Evolutionary conservation across 169 alveolate species (phyloP).

Genomic region (Eimeria sp.): DNA sequence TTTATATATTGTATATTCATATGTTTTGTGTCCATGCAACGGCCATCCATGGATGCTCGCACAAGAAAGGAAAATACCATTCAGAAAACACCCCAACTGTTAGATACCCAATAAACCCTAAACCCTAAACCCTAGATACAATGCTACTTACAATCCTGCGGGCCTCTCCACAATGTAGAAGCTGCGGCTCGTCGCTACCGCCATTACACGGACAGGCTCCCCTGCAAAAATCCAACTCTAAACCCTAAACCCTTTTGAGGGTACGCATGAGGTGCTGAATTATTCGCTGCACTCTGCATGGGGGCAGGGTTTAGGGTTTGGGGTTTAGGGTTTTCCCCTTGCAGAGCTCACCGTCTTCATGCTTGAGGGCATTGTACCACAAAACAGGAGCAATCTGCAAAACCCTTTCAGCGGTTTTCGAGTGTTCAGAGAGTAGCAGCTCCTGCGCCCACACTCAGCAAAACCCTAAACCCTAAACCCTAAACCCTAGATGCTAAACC

Average conservation of each 20-base stretch:
- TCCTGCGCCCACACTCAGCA: conserved; percentile 35
- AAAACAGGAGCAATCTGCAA: conserved; percentile 54
- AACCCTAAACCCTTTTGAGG: conserved; percentile 27
- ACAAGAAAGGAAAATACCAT: no score
- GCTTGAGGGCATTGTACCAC: conserved; percentile 61
- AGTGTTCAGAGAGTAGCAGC: conserved; percentile 70
- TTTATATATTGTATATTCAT: no score
- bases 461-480: conserved; percentile 1
- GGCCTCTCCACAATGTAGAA: conserved; percentile 77
- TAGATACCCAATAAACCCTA: no score
- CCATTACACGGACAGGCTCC: conserved; percentile 67
- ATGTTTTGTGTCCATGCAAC: no score
- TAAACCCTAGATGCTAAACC: neutral
- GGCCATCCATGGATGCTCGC: no score
- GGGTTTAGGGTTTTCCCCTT: neutral
- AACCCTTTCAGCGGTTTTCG: conserved; percentile 52
- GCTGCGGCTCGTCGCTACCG: conserved; percentile 71
- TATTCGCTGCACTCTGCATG: neutral
- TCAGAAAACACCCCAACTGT: no score
- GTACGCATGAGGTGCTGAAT: neutral
- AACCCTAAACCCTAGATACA: conserved; percentile 5
- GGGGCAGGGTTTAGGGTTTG: neutral
- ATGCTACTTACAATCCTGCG: conserved; percentile 21
- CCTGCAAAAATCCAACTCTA: neutral
- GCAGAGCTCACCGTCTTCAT: conserved; percentile 50